Conservation (phyloP, 352 stramenopile species). For the Phytophthora lateralis region DNA sequence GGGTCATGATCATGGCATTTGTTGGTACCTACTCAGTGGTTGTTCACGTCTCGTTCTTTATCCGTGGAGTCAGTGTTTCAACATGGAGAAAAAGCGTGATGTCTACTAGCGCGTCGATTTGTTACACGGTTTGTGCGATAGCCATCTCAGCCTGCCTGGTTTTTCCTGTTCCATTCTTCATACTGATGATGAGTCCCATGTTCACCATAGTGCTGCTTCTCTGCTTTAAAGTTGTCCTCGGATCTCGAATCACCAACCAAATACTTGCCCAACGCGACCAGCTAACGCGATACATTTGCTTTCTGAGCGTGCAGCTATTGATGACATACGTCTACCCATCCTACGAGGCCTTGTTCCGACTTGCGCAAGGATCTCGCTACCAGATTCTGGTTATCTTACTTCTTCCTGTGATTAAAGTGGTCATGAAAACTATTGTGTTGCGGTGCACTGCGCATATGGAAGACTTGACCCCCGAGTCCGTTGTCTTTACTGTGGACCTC, state of each 20-base stretch:
- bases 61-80: conserved; percentile 6
- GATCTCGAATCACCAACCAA: neutral
- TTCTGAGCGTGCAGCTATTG: conserved; percentile 8
- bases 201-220: neutral
- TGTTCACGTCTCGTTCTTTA: conserved; percentile 12
- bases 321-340: conserved; percentile 11
- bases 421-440: conserved; percentile 14
- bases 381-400: conserved; percentile 17
- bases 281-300: conserved; percentile 5
- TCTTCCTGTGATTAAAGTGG: conserved; percentile 7
- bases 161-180: conserved; percentile 18
- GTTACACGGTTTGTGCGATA: neutral
- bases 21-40: conserved; percentile 2
- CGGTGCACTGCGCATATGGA: conserved; percentile 11
- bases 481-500: conserved; percentile 29
- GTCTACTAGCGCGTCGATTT: neutral
- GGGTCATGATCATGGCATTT: conserved; percentile 2
- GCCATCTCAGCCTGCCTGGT: neutral
- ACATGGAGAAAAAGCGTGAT: neutral
- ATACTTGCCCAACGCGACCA: neutral
- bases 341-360: conserved; percentile 15
- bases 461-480: conserved; percentile 20
- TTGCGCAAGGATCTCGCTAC: conserved; percentile 5
- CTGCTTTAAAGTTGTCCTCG: conserved; percentile 1
- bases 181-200: neutral